Conservation (phyloP, 495 filamentous ascomycete species). For the Podospora pseudopauciseta region DNA sequence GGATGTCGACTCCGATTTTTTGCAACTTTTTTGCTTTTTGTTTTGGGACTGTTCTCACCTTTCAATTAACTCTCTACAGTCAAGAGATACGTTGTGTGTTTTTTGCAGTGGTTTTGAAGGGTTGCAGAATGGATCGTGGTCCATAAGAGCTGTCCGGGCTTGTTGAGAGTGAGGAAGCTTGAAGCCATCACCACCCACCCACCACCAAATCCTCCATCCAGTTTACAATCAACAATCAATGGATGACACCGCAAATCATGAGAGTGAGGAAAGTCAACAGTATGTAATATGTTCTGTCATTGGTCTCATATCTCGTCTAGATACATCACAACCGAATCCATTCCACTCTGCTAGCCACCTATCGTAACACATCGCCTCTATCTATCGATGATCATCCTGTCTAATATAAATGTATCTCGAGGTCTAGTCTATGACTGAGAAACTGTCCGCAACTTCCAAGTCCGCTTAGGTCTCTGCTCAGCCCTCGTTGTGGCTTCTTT, state of each 20-base stretch:
- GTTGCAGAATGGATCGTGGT: background rate
- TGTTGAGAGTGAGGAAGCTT: background rate
- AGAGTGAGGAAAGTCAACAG: too few species aligned
- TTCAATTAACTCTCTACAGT: background rate
- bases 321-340: background rate
- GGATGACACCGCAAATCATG: too few species aligned
- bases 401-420: background rate
- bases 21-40: constrained; percentile 31
- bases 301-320: background rate
- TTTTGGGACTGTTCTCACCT: constrained; percentile 16
- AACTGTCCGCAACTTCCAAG: background rate
- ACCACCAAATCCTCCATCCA: background rate
- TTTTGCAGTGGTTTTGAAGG: background rate
- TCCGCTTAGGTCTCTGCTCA: background rate
- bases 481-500: background rate
- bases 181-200: background rate
- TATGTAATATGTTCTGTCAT: background rate
- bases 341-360: background rate
- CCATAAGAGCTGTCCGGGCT: background rate
- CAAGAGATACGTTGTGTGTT: background rate
- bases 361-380: background rate
- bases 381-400: background rate
- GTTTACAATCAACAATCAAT: too few species aligned
- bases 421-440: background rate
- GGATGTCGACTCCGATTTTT: constrained; percentile 44